Evolutionary conservation across 495 filamentous ascomycete genomes (phyloP), one percentile per base, ranked within the genome.

Genomic region (Neurospora africana): DNA sequence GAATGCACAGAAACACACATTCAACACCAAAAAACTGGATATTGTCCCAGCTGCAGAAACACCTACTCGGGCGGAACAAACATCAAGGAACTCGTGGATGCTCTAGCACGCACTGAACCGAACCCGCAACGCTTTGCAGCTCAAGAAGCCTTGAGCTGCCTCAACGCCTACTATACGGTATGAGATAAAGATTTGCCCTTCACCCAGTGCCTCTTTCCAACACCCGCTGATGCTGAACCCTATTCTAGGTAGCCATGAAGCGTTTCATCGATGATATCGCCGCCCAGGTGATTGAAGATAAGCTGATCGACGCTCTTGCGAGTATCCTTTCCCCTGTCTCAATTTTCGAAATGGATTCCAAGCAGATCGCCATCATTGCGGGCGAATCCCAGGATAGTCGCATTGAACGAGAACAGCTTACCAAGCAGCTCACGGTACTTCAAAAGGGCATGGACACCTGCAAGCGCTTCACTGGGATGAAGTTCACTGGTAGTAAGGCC

Each of bases 211-310:
- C 2, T 9, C 17, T 23, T 23, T 11, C 43, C 43, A 47, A 47
- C 43, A 13, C 5, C 71, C 43, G 17, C 74, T 73, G 39, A 75
- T 68, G 75, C 69, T 69, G 68, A 47, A 74, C 71, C 35, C 65
- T 35, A 37, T 69, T 72, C 43, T 69, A 91, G 90, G 85, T 91
- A 74, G 85, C 89, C 1, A 76, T 89, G 69, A 83, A 86, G 73
- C 84, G 82, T 0, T 90, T 92, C 75, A 78, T 89, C n/a, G 88
- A 92, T 43, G 87, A 91, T 58, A 73, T 91, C 35, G 82, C 86
- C 19, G 84, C 83, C 5, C 81, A 89, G 44, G 89, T 85, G 4
- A 86, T 90, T 39, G 89, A 91, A 69, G 81, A 83, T 36, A 87
- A 87, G 75, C 82, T 91, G 44, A 78, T 91, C n/a, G 74, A 73